Evolutionary conservation across 2,329 filamentous ascomycete genomes (phyloP).

Genomic region (Drechslera avenae): DNA sequence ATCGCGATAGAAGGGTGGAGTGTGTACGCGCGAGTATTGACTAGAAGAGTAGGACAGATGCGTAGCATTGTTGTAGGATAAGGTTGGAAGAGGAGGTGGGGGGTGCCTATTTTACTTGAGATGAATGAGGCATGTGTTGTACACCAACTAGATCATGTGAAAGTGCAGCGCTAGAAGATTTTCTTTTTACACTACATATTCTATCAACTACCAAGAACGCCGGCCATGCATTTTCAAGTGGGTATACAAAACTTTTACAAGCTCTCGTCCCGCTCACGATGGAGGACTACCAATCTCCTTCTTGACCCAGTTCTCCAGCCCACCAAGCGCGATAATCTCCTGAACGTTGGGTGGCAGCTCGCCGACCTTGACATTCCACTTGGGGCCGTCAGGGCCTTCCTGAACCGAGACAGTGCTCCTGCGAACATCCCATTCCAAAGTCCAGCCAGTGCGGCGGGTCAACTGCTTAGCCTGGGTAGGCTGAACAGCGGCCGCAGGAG

Average conservation of each 20-base stretch:
- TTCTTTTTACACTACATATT: constrained; percentile 1
- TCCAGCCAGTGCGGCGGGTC: constrained; percentile 83
- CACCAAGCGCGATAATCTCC: constrained; percentile 64
- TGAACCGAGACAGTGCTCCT: constrained; percentile 72
- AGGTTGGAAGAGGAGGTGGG: constrained; percentile 25
- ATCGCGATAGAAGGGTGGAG: constrained; percentile 47
- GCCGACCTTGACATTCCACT: constrained; percentile 81
- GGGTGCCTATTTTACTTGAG: constrained; percentile 29
- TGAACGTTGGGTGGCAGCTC: constrained; percentile 86
- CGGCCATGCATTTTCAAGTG: constrained; percentile 12
- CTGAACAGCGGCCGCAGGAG: constrained; percentile 43
- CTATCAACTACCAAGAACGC: constrained; percentile 5
- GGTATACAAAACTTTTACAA: constrained; percentile 13
- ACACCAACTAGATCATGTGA: background rate
- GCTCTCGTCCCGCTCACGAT: constrained; percentile 2
- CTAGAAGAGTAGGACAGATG: constrained; percentile 36
- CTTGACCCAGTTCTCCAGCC: constrained; percentile 83
- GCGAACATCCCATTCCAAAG: constrained; percentile 77
- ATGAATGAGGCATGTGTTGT: background rate
- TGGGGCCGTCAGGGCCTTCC: constrained; percentile 69
- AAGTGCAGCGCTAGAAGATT: too few species aligned
- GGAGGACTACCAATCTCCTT: constrained; percentile 60
- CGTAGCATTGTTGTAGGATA: constrained; percentile 33
- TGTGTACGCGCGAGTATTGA: constrained; percentile 50
- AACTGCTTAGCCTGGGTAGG: constrained; percentile 59